Base-by-base conservation (phyloP, 441 rosid genomes). In the Euphorbia celastroides region DNA sequence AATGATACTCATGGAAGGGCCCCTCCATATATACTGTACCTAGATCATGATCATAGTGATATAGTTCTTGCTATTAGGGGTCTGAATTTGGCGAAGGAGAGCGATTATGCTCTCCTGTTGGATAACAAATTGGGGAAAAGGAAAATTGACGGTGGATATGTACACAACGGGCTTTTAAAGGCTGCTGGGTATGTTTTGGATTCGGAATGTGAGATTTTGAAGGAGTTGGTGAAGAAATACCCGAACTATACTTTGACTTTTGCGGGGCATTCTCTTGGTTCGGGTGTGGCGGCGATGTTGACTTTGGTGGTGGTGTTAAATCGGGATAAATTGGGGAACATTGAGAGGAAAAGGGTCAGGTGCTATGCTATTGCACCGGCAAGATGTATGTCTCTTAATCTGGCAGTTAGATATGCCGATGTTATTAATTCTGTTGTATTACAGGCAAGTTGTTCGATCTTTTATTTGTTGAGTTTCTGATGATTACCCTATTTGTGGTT, bases 191-290 rank as follows among this genome's bases (percentile, higher is more conserved):
- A 88, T 83, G 83, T 90, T 67, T 81, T 90, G 62, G 92, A 93
- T 59, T 82, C 83, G 12, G 98, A 93, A 68, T 77, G 84, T 72
- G 84, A 85, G 8, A 76, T 84, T 60, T 77, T 93, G 79, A 87
- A 73, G 75, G 86, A 86, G 10, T 51, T 86, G 72, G 80, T 90
- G 28, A 82, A 72, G 70, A 81, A 71, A 73, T 75, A 84, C 81
- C 85, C 90, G 57, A 76, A 83, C 62, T 93, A 90, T 70, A 90
- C 87, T 23, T 73, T 93, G 72, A 93, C 91, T 51, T 93, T 93
- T 70, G 80, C 88, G 0, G 98, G 97, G n/a, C 98, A 93, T 79
- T 88, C 98, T 27, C 86, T 93, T 16, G 97, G 98, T n/a, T 86
- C 97, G 9, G 97, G 97, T 65, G 96, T 90, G 7, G 96, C 91